These are phyloP conservation scores for Penicillium sp. DNA, from an alignment of 2,329 filamentous ascomycete genomes.

Conservation along the genomic window DNA sequence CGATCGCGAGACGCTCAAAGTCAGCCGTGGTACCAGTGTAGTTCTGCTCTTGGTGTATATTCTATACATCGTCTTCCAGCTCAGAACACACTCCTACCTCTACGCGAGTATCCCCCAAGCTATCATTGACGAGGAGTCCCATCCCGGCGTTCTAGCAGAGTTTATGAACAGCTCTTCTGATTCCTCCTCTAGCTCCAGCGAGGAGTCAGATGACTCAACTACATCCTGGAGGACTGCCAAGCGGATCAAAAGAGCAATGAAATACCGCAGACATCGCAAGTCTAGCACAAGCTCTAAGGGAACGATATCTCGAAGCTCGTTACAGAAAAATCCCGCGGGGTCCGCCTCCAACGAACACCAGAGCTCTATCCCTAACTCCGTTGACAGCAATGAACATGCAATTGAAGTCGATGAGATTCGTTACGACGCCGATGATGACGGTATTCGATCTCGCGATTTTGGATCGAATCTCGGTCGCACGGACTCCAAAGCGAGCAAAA, in stretches of 20 bases:
- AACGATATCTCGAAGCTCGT: slow-evolving; percentile 23
- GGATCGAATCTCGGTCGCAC: slow-evolving; percentile 19
- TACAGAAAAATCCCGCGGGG: slow-evolving; percentile 23
- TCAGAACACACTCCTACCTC: slow-evolving; percentile 88
- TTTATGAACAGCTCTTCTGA: slow-evolving; percentile 63
- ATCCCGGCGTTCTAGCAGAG: slow-evolving; percentile 76
- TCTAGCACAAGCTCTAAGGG: slow-evolving; percentile 67
- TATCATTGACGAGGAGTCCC: slow-evolving; percentile 85
- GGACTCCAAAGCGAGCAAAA: slow-evolving; percentile 14
- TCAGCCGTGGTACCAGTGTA: slow-evolving; percentile 85
- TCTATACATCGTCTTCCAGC: slow-evolving; percentile 81
- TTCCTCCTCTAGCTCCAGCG: slow-evolving; percentile 49
- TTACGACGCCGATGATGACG: slow-evolving; percentile 30
- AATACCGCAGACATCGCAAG: slow-evolving; percentile 67
- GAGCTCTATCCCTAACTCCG: slow-evolving; percentile 24
- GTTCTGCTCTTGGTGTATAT: slow-evolving; percentile 78
- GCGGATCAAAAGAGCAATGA: slow-evolving; percentile 71
- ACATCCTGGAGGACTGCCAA: slow-evolving; percentile 70
- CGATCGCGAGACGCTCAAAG: slow-evolving; percentile 69
- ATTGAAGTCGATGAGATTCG: slow-evolving; percentile 30
- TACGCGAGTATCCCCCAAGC: slow-evolving; percentile 90
- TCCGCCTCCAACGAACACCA: slow-evolving; percentile 21
- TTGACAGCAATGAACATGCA: slow-evolving; percentile 21
- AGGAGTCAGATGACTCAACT: slow-evolving; percentile 64
- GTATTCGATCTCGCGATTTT: slow-evolving; percentile 31